phyloP scores from a whole-genome alignment of 306 rosid species.

The Cucumis hystrix region DNA sequence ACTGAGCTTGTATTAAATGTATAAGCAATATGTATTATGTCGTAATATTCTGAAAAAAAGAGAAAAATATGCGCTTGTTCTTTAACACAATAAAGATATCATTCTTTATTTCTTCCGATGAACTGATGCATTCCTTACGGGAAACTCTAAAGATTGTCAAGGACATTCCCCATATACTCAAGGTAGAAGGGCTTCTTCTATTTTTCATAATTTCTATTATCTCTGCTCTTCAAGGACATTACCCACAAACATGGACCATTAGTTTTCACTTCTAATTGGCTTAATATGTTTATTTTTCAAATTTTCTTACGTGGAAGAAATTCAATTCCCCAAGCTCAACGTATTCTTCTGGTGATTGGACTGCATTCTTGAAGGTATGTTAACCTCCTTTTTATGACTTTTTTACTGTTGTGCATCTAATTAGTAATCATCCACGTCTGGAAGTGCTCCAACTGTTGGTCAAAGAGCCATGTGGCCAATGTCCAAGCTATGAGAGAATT shows the following conservation, averaged over 20 bases:
- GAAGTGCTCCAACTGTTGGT: background rate
- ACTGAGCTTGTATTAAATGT: background rate
- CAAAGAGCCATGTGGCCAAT: background rate
- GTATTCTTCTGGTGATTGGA: conserved; percentile 73
- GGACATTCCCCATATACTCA: conserved; percentile 76
- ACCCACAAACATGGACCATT: background rate
- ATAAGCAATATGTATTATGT: background rate
- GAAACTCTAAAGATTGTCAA: conserved; percentile 80
- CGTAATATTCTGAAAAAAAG: background rate
- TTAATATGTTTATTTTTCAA: conserved; percentile 9
- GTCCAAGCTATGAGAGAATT: background rate
- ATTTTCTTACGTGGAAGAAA: conserved; percentile 43
- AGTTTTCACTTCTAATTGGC: conserved; percentile 5
- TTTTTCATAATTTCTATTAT: background rate
- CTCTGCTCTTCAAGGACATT: background rate
- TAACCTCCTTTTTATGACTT: background rate
- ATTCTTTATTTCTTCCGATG: conserved; percentile 73
- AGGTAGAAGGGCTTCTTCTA: conserved; percentile 29
- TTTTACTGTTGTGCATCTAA: background rate
- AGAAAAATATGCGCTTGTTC: conserved; percentile 14
- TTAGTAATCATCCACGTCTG: background rate
- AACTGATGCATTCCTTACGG: conserved; percentile 55
- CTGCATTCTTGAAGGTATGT: conserved; percentile 69
- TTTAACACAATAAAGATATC: conserved; percentile 61
- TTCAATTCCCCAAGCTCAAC: conserved; percentile 86